Percentiles rank a stretch among this genome's conserved stretches.
Evolutionary conservation across 805 yeast species (phyloP).

Genomic region (Zygosaccharomyces bailii): DNA sequence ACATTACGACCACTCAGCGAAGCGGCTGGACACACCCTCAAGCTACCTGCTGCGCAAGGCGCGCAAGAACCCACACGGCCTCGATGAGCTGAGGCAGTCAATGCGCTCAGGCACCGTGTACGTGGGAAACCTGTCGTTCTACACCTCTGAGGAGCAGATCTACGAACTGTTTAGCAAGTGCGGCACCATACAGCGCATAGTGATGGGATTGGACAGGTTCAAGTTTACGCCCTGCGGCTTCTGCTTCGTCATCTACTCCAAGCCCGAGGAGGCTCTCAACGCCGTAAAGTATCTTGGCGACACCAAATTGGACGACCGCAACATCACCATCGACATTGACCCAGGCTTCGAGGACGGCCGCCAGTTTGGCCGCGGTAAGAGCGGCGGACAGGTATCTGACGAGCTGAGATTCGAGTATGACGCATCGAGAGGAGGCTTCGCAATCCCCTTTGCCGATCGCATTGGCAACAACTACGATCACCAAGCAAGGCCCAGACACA

Average conservation of each 20-base stretch:
- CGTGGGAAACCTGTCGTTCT: slow-evolving; percentile 85
- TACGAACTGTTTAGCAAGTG: slow-evolving; percentile 81
- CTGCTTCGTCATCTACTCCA: slow-evolving; percentile 79
- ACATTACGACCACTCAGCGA: slow-evolving; percentile 60
- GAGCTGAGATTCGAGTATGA: slow-evolving; percentile 54
- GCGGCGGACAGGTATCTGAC: slow-evolving; percentile 88
- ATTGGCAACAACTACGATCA: slow-evolving; percentile 18
- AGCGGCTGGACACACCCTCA: slow-evolving; percentile 69
- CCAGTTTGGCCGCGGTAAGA: slow-evolving; percentile 89
- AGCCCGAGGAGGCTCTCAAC: slow-evolving; percentile 67
- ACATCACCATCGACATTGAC: slow-evolving; percentile 83
- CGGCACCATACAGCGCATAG: slow-evolving; percentile 72
- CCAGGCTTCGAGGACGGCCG: slow-evolving; percentile 96
- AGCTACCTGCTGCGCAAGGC: slow-evolving; percentile 66
- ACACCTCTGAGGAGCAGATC: slow-evolving; percentile 92
- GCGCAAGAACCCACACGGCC: slow-evolving; percentile 45
- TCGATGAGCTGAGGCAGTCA: slow-evolving; percentile 63
- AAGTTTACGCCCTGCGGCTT: slow-evolving; percentile 95
- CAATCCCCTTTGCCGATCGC: slow-evolving; percentile 39
- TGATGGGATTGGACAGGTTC: slow-evolving; percentile 93
- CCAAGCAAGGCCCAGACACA: slow-evolving; percentile 10
- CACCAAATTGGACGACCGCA: slow-evolving; percentile 79
- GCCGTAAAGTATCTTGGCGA: slow-evolving; percentile 80
- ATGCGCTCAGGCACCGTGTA: slow-evolving; percentile 73
- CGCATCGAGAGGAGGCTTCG: slow-evolving; percentile 45